Evolutionary conservation across 495 filamentous ascomycete genomes (phyloP).

Genomic region (Letharia columbiana): DNA sequence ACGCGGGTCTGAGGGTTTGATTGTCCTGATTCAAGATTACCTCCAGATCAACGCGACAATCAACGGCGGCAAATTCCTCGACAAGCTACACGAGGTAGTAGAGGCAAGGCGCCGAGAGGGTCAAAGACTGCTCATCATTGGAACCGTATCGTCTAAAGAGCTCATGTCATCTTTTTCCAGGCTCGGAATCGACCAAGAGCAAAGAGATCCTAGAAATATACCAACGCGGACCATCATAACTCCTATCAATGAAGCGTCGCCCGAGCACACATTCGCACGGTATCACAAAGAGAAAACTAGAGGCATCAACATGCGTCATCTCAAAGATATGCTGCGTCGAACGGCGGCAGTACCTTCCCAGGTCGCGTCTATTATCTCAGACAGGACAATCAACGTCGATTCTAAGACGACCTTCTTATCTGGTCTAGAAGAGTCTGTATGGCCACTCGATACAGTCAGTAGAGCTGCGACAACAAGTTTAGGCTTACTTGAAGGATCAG

Average conservation of each 20-base stretch:
- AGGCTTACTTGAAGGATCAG: conserved; percentile 32
- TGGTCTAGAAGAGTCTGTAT: conserved; percentile 45
- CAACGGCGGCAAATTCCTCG: conserved; percentile 55
- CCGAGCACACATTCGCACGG: conserved; percentile 34
- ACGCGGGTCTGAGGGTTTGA: conserved; percentile 28
- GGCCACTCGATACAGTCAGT: conserved; percentile 53
- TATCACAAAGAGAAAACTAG: conserved; percentile 44
- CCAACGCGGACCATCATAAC: conserved; percentile 46
- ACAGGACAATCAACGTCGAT: conserved; percentile 34
- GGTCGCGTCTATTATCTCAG: conserved; percentile 26
- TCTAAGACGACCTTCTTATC: conserved; percentile 32
- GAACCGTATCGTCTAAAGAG: conserved; percentile 51
- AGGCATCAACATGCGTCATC: conserved; percentile 60
- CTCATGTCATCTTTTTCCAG: conserved; percentile 41
- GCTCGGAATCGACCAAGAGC: conserved; percentile 41
- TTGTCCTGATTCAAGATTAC: conserved; percentile 76
- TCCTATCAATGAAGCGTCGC: conserved; percentile 31
- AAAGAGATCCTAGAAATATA: conserved; percentile 33
- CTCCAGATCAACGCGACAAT: conserved; percentile 57
- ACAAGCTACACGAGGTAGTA: conserved; percentile 59
- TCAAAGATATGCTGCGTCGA: conserved; percentile 55
- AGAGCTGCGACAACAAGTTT: conserved; percentile 53
- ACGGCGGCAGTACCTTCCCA: conserved; percentile 30
- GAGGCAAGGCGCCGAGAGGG: conserved; percentile 59
- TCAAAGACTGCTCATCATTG: conserved; percentile 65